phyloP scores from a whole-genome alignment of 179 eudicot genomes.

The Carnegiea gigantea region DNA sequence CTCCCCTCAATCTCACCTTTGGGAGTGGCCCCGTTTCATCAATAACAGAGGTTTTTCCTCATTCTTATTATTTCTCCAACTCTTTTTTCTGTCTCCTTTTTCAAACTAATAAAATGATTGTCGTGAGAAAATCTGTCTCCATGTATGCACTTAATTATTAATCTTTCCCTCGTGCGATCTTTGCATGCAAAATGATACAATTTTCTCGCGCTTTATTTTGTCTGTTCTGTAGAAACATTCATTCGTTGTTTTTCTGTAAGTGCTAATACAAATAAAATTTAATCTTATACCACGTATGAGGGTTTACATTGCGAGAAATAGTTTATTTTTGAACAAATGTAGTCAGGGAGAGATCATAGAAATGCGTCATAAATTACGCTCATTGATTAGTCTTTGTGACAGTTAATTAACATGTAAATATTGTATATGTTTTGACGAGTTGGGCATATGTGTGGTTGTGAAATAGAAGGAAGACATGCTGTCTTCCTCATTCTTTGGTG shows the following conservation, averaged over 20 bases:
- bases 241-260: no score
- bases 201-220: no score
- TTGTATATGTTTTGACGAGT: no score
- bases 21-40: constrained; percentile 25
- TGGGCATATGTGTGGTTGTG: not conserved
- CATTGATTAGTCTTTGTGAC: not conserved
- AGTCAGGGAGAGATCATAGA: not conserved
- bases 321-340: no score
- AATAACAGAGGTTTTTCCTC: constrained; percentile 17
- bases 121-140: constrained; percentile 52
- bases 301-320: no score
- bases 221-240: no score
- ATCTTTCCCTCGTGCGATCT: not conserved
- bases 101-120: constrained; percentile 39
- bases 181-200: constrained; percentile 22
- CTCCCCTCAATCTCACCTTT: constrained; percentile 25
- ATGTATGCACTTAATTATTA: constrained; percentile 3
- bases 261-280: no score
- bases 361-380: not conserved
- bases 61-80: constrained; percentile 15
- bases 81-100: constrained; percentile 20
- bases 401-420: not conserved
- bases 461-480: constrained; percentile 20
- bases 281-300: no score
- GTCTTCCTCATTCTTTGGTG: constrained; percentile 26